Evolutionary conservation across 78 protist species (phyloP).

Genomic region (Dictyostelium brefeldianum): DNA sequence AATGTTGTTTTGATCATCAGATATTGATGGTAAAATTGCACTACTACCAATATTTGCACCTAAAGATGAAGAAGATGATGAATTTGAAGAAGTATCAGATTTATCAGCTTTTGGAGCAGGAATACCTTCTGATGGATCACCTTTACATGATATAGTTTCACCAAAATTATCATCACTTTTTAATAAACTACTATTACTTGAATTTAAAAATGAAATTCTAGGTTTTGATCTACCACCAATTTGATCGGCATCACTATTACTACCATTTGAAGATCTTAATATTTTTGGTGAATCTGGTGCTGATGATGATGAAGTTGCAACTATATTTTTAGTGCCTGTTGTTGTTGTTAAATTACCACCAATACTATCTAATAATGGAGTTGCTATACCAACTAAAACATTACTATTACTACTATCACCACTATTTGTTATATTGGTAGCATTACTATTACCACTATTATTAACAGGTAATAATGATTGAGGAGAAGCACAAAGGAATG

Average conservation of each 20-base stretch:
- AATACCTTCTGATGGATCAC: slow-evolving; percentile 11
- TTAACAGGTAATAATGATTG: slow-evolving; percentile 5
- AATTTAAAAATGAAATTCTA: slow-evolving; percentile 4
- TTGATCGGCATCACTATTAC: neutral
- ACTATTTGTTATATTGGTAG: neutral
- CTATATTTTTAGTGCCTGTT: neutral
- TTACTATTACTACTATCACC: neutral
- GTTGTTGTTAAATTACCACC: neutral
- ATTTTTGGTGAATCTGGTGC: neutral
- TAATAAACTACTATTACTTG: slow-evolving; percentile 14
- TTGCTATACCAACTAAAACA: neutral
- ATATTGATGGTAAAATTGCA: too few species aligned
- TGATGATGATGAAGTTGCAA: neutral
- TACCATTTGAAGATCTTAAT: neutral
- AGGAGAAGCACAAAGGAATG: neutral
- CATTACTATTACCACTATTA: neutral
- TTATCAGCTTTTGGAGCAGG: slow-evolving; percentile 14
- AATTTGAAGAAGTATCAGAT: neutral
- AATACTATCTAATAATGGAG: neutral
- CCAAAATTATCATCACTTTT: neutral
- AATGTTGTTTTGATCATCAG: too few species aligned
- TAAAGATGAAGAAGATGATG: neutral
- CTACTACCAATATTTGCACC: too few species aligned
- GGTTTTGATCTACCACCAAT: neutral
- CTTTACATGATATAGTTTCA: slow-evolving; percentile 9